Conservation (phyloP, 2,329 filamentous ascomycete species). For the Penicillium verrucosum region DNA sequence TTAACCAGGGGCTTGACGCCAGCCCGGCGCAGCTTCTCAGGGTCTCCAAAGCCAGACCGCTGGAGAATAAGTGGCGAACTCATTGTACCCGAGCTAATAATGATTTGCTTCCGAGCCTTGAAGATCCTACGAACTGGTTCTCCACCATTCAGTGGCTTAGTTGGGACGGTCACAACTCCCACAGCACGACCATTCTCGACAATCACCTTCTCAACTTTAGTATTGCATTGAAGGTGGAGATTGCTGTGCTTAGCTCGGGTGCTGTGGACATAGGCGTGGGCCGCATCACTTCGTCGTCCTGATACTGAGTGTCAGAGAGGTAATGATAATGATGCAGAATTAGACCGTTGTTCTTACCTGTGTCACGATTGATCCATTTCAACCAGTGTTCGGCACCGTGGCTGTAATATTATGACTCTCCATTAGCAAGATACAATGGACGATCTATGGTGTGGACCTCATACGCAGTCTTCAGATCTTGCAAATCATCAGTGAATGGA, state of each 20-base stretch:
- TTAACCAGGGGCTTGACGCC: constrained; percentile 68
- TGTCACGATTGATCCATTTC: constrained; percentile 73
- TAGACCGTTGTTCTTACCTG: constrained; percentile 39
- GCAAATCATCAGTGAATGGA: constrained; percentile 70
- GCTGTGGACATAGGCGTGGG: constrained; percentile 74
- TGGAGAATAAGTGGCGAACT: constrained; percentile 73
- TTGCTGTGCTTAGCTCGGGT: constrained; percentile 69
- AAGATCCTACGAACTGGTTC: constrained; percentile 56
- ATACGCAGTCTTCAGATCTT: constrained; percentile 58
- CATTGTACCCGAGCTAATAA: constrained; percentile 69
- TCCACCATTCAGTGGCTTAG: constrained; percentile 62
- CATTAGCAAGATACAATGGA: background rate
- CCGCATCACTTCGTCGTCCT: constrained; percentile 71
- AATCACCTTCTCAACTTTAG: constrained; percentile 73
- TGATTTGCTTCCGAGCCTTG: constrained; percentile 69
- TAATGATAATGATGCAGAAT: background rate
- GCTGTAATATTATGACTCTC: constrained; percentile 11
- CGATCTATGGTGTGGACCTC: background rate
- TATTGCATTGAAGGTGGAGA: constrained; percentile 69
- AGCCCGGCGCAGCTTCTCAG: constrained; percentile 65
- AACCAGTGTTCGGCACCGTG: constrained; percentile 78
- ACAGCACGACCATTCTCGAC: constrained; percentile 70
- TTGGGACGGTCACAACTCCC: constrained; percentile 66
- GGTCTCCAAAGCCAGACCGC: constrained; percentile 70
- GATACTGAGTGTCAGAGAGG: constrained; percentile 42